phyloP scores from a whole-genome alignment of 2,329 filamentous ascomycete genomes.

The Aspergillus sp. region DNA sequence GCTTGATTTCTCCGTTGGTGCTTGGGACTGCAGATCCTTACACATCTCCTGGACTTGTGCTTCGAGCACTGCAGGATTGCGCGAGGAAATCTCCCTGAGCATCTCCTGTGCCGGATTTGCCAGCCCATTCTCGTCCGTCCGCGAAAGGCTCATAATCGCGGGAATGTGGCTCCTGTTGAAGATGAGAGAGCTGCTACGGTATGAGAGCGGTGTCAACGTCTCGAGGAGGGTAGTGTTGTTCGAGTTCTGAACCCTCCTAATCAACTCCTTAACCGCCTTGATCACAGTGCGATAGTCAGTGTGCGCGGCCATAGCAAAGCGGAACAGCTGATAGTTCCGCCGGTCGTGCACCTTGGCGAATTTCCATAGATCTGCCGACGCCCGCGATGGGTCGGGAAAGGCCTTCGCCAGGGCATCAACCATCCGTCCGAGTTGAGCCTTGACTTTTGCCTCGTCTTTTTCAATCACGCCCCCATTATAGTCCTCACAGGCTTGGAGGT shows the following conservation, averaged over 20 bases:
- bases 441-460: constrained; percentile 57
- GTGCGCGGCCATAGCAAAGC: constrained; percentile 74
- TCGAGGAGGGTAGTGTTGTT: constrained; percentile 61
- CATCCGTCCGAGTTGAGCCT: constrained; percentile 63
- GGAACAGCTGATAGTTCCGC: constrained; percentile 79
- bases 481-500: constrained; percentile 75
- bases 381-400: constrained; percentile 67
- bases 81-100: constrained; percentile 82
- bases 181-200: constrained; percentile 73
- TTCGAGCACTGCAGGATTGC: constrained; percentile 84
- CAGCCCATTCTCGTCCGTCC: constrained; percentile 72
- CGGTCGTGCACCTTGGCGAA: constrained; percentile 90
- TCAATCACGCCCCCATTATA: constrained; percentile 83
- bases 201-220: constrained; percentile 73
- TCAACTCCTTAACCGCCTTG: constrained; percentile 83
- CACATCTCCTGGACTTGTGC: constrained; percentile 88
- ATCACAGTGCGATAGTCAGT: constrained; percentile 89
- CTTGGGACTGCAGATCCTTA: constrained; percentile 73
- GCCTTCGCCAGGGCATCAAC: constrained; percentile 67
- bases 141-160: constrained; percentile 79
- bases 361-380: constrained; percentile 72
- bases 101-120: constrained; percentile 78
- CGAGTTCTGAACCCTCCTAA: constrained; percentile 68
- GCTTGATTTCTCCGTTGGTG: constrained; percentile 59
- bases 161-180: constrained; percentile 94